phyloP scores from a whole-genome alignment of 345 rosid genomes.

The Carallia pectinifolia region DNA sequence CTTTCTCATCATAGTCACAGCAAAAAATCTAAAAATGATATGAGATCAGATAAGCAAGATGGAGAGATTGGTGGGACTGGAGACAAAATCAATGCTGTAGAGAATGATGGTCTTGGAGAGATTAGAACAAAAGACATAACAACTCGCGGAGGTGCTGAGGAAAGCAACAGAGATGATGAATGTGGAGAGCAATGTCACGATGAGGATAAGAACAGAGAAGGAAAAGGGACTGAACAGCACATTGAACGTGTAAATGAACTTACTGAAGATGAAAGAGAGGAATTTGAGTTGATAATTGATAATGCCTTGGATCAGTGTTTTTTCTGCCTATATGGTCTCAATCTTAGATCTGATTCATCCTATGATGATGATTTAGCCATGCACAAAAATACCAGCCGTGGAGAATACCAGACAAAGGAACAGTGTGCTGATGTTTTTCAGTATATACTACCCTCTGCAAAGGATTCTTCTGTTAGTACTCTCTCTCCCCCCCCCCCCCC shows the following conservation, averaged over 20 bases:
- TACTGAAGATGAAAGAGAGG: constrained; percentile 77
- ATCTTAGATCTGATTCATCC: constrained; percentile 84
- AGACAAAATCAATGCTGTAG: constrained; percentile 28
- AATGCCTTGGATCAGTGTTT: constrained; percentile 94
- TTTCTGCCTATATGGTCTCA: constrained; percentile 95
- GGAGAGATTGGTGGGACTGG: constrained; percentile 39
- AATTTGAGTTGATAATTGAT: constrained; percentile 78
- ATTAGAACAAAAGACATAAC: constrained; percentile 22
- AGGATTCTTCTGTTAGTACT: constrained; percentile 83
- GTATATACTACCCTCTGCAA: constrained; percentile 86
- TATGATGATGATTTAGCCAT: constrained; percentile 83
- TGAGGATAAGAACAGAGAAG: constrained; percentile 37
- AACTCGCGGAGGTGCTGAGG: constrained; percentile 23
- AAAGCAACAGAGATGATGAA: constrained; percentile 23
- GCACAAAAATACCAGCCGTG: constrained; percentile 88
- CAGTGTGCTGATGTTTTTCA: constrained; percentile 98
- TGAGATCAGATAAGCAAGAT: constrained; percentile 32
- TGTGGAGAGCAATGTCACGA: constrained; percentile 23
- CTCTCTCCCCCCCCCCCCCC: constrained; percentile 15
- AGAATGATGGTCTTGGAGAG: constrained; percentile 41
- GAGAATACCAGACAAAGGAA: constrained; percentile 96
- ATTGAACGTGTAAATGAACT: constrained; percentile 44
- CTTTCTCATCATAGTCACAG: constrained; percentile 19
- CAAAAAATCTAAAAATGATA: constrained; percentile 38
- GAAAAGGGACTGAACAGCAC: constrained; percentile 33